Base-by-base conservation (phyloP, 2,329 filamentous ascomycete species). In the Pezicula neosporulosa region DNA sequence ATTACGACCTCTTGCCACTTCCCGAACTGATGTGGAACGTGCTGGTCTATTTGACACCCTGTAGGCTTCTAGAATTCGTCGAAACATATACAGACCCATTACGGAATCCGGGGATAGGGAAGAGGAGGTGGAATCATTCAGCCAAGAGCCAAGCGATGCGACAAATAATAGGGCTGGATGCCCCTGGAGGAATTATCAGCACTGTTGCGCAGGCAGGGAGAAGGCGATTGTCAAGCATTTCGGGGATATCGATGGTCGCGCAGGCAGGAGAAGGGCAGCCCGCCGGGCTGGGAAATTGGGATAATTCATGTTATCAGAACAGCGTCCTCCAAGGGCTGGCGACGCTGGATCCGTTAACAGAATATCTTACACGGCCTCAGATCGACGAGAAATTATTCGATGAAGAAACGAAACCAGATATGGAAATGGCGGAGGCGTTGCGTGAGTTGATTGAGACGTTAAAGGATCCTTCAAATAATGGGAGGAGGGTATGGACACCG, bases 281-380 rank as follows among this genome's bases (percentile, higher is more conserved):
- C 46, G 78, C 75, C 2, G 94, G 94, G 0, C 73, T 97, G 48
- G 90, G 90, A 9, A 99, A 99, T 67, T 86, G 85, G 73, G 90
- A 96, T 72, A 96, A 97, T 67, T 96, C 91, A 1, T 97, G 94
- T 74, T 99, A 96, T 68, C 94, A 97, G 70, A 99, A 99, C 69
- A 97, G 92, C 66, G 86, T 97, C 18, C 82, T 99, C 10, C 91
- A 96, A 68, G 85, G 86, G 6, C 74, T 97, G 39, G 85, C 92
- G 1, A 87, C 92, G 4, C 75, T 97, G 28, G 78, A 80, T 16
- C 80, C 86, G 4, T 73, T 97, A 28, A 79, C 81, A 24, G 72
- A 72, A 3, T 94, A 90, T 62, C 77, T 96, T 7, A 73, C 72
- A 2, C 71, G 68, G 8, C 70, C 77, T 19, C 70, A 72, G 2